phyloP scores from a whole-genome alignment of 345 rosid species.

The Sisymbrium altissimum region DNA sequence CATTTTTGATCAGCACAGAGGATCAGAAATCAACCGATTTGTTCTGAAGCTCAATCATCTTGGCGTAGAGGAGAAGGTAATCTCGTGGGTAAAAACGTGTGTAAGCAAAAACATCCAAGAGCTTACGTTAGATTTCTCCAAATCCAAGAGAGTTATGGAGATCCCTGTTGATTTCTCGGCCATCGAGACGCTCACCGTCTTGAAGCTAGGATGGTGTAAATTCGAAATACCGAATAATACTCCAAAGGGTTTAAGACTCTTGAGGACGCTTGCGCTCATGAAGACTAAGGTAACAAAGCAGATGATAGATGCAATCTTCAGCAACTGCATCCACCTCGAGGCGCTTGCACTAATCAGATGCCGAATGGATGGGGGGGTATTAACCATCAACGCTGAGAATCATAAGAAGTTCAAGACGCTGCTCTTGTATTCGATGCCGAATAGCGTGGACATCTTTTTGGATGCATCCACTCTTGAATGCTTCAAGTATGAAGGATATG shows the following conservation, averaged over 20 bases:
- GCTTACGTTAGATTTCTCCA: conserved; percentile 11
- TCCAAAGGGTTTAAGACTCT: background rate
- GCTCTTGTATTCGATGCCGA: background rate
- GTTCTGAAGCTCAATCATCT: background rate
- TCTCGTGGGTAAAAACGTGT: background rate
- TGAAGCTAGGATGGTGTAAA: background rate
- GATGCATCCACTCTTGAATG: conserved; percentile 9
- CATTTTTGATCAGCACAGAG: background rate
- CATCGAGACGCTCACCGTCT: background rate
- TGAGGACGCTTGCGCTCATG: conserved; percentile 1
- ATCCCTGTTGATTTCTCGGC: background rate
- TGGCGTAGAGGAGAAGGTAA: background rate
- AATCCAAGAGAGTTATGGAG: background rate
- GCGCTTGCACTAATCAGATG: background rate
- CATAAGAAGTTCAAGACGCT: conserved; percentile 8
- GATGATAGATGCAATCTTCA: background rate
- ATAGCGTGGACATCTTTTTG: background rate
- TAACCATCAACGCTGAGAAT: background rate
- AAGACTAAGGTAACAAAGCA: background rate
- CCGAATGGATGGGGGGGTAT: background rate
- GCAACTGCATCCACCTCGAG: background rate
- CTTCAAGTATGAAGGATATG: conserved; percentile 12
- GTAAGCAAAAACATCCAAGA: background rate
- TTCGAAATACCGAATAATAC: background rate
- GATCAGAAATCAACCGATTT: background rate